Evolutionary conservation across 2,329 filamentous ascomycete genomes (phyloP), one percentile per base, ranked within the genome.

Genomic region (Metarhizium robertsii): DNA sequence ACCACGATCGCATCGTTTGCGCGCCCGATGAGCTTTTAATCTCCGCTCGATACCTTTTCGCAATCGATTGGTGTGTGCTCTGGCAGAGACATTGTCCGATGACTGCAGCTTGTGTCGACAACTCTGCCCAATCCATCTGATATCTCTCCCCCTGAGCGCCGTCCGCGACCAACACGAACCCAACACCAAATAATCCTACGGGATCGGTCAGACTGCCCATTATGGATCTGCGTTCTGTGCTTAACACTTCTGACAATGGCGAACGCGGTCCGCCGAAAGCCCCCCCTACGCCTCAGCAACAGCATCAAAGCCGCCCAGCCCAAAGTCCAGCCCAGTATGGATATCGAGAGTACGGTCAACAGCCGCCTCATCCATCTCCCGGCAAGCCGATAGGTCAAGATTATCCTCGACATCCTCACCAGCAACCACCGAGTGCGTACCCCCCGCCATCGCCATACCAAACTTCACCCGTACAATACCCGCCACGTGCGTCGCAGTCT

Each of bases 161-260:
- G 34, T n/a, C 38, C 36, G n/a, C 40, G 46, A 16, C 42, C 52
- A 50, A 51, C n/a, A 16, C 13, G 40, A 20, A 32, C 30, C 10
- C 2, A 6, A 40, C 25, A 40, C 40, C 3, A 6, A 48, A 34
- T 34, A 43, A 16, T 50, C 18, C 18, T 20, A 7, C 42, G 38
- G 20, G 40, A 18, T n/a, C 34, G 50, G 13, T 55, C 16, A 34
- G 6, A 38, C 20, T 13, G 8, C 36, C 18, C 59, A 65, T 56
- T 54, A 76, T 82, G 79, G 78, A 81, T 71, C 73, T 82, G 56
- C 69, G 73, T 59, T 75, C 74, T 16, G 78, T 84, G 62, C 69
- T 84, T 50, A 84, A 83, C 66, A 71, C 74, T 25, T 73, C 76
- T 40, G 79, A 79, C 58, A 69, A 69, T 56, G 75, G 70, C 61